These are phyloP conservation scores for Russula griseocarnosa DNA, from an alignment of 768 basidiomycete genomes.

Conservation along the genomic window DNA sequence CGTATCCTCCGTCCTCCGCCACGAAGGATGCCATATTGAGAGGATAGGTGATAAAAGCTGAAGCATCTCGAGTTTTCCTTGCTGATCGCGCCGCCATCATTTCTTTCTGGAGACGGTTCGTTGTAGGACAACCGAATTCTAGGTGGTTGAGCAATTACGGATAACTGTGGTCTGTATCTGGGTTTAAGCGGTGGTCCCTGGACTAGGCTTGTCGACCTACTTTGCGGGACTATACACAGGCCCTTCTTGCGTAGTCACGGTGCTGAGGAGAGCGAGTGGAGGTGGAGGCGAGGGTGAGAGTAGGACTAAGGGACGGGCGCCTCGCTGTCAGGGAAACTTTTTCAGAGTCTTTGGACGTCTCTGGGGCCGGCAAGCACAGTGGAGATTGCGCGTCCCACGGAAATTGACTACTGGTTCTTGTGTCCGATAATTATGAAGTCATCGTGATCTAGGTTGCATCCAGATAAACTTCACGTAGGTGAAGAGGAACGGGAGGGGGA, in stretches of 20 bases:
- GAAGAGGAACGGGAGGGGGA: background rate
- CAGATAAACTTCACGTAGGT: background rate
- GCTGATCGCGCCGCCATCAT: background rate
- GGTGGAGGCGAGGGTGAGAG: background rate
- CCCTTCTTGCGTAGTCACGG: background rate
- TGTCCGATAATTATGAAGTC: background rate
- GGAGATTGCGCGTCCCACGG: background rate
- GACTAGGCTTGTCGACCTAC: background rate
- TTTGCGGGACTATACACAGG: background rate
- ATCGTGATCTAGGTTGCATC: background rate
- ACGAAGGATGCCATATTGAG: background rate
- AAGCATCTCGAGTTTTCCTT: background rate
- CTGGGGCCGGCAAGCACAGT: background rate
- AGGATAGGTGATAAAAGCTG: background rate
- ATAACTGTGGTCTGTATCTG: background rate
- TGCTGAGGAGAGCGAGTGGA: background rate
- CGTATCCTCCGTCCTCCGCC: background rate
- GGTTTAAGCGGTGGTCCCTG: background rate
- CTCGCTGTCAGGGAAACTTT: background rate
- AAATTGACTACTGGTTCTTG: background rate
- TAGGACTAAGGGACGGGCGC: background rate
- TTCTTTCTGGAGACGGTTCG: background rate
- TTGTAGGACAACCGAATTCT: background rate
- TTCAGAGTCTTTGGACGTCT: background rate
- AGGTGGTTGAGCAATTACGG: background rate